These are phyloP conservation scores for Phytophthora syringae DNA, from an alignment of 352 stramenopile genomes.

Conservation along the genomic window DNA sequence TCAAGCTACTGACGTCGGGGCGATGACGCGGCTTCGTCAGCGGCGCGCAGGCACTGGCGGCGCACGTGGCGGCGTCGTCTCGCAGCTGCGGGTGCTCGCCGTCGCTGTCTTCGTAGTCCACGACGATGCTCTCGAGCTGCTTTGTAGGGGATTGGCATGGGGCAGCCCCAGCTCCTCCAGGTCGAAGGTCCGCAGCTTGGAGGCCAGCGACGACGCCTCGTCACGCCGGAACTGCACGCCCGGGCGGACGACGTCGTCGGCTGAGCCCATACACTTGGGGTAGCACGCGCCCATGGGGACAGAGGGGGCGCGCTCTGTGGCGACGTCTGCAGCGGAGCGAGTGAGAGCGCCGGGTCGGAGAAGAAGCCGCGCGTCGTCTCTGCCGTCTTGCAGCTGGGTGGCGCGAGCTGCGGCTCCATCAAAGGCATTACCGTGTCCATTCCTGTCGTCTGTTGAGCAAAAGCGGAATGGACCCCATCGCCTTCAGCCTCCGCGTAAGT, in stretches of 20 bases:
- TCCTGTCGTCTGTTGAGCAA: neutral
- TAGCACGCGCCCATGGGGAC: conserved; percentile 50
- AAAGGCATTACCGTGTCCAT: conserved; percentile 1
- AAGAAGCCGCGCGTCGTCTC: conserved; percentile 22
- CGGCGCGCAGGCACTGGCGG: conserved; percentile 49
- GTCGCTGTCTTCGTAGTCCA: conserved; percentile 60
- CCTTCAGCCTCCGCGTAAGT: too few relatives aligned
- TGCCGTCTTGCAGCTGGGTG: too few relatives aligned
- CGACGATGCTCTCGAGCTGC: conserved; percentile 50
- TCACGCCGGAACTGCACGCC: conserved; percentile 10
- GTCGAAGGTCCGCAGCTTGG: conserved; percentile 43
- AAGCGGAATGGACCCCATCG: conserved; percentile 8
- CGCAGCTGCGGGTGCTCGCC: conserved; percentile 18
- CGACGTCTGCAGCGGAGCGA: neutral
- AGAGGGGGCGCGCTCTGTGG: neutral
- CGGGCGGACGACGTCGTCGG: conserved; percentile 21
- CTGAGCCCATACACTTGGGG: conserved; percentile 48
- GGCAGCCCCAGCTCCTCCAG: conserved; percentile 55
- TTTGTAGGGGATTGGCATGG: conserved; percentile 2
- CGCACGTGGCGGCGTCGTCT: conserved; percentile 39
- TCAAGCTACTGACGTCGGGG: too few relatives aligned
- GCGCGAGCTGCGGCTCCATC: too few relatives aligned
- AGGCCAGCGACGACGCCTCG: conserved; percentile 8
- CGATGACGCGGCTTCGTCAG: too few relatives aligned
- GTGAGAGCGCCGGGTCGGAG: conserved; percentile 1